These are phyloP conservation scores for Hysterium pulicare DNA, from an alignment of 2,329 filamentous ascomycete species.

Conservation along the genomic window DNA sequence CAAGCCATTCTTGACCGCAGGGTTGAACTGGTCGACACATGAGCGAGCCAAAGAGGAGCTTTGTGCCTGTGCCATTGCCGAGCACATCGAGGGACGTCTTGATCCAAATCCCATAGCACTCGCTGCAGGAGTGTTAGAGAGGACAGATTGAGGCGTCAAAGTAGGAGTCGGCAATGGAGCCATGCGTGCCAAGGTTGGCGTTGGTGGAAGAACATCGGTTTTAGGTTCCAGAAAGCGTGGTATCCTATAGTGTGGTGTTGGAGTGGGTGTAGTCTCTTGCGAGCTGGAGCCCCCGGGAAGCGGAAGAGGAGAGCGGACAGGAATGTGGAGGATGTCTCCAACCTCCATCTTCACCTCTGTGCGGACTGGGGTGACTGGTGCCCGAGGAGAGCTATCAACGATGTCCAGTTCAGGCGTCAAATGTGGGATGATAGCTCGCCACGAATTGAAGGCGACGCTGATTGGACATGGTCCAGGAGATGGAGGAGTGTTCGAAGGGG, in stretches of 20 bases:
- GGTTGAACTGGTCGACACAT: constrained; percentile 50
- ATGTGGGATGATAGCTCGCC: constrained; percentile 51
- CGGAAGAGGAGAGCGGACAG: constrained; percentile 18
- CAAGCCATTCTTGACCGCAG: constrained; percentile 37
- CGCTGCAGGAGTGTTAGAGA: constrained; percentile 59
- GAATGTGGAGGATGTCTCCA: constrained; percentile 12
- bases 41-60: constrained; percentile 54
- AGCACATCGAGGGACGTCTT: constrained; percentile 56
- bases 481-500: constrained; percentile 53
- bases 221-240: constrained; percentile 52
- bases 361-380: constrained; percentile 24
- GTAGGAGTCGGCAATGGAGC: constrained; percentile 59
- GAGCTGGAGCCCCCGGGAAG: constrained; percentile 29
- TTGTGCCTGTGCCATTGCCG: constrained; percentile 57
- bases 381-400: constrained; percentile 33
- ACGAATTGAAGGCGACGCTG: constrained; percentile 34
- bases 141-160: constrained; percentile 56
- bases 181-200: constrained; percentile 55
- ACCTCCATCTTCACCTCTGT: constrained; percentile 22
- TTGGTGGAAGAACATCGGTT: constrained; percentile 47
- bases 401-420: constrained; percentile 58
- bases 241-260: constrained; percentile 36
- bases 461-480: constrained; percentile 30
- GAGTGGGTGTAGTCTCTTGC: constrained; percentile 44
- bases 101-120: constrained; percentile 49